Conservation (phyloP, 1,139 yeast species). For the Candida albicans region DNA sequence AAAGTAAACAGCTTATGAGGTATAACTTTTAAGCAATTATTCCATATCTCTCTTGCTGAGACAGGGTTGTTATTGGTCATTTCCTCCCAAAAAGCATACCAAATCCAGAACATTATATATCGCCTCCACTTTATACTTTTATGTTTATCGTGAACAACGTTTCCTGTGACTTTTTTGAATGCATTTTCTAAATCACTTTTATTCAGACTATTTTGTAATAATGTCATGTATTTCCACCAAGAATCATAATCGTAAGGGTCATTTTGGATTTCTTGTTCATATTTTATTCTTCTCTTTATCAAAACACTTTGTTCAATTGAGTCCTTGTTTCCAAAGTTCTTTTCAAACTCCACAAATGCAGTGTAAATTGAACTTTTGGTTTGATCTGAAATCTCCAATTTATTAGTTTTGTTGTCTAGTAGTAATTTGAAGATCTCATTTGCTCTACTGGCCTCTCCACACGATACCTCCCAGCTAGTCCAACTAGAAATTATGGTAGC, state of each 20-base stretch:
- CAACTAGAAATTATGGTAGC: conserved; percentile 43
- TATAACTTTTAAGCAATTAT: conserved; percentile 45
- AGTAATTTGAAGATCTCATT: conserved; percentile 60
- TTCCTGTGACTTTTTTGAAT: conserved; percentile 48
- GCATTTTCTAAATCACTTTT: conserved; percentile 16
- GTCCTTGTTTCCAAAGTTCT: conserved; percentile 57
- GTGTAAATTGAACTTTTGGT: conserved; percentile 44
- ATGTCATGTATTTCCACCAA: conserved; percentile 75
- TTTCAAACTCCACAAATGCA: conserved; percentile 60
- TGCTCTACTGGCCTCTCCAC: conserved; percentile 65
- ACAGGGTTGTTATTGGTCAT: conserved; percentile 42
- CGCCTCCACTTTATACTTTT: conserved; percentile 63
- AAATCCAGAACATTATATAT: conserved; percentile 69
- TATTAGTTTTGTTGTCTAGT: conserved; percentile 20
- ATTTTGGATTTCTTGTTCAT: conserved; percentile 44
- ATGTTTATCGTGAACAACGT: conserved; percentile 28
- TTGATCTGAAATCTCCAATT: conserved; percentile 37
- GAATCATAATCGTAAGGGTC: conserved; percentile 65
- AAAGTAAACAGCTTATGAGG: conserved; percentile 66
- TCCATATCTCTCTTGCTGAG: conserved; percentile 53
- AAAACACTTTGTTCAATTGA: conserved; percentile 54
- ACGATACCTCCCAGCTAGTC: conserved; percentile 73
- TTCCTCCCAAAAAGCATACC: conserved; percentile 67
- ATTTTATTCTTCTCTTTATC: conserved; percentile 54
- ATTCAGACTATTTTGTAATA: conserved; percentile 31